phyloP scores from a whole-genome alignment of 1,284 basidiomycete species.

The Cronartium quercuum region DNA sequence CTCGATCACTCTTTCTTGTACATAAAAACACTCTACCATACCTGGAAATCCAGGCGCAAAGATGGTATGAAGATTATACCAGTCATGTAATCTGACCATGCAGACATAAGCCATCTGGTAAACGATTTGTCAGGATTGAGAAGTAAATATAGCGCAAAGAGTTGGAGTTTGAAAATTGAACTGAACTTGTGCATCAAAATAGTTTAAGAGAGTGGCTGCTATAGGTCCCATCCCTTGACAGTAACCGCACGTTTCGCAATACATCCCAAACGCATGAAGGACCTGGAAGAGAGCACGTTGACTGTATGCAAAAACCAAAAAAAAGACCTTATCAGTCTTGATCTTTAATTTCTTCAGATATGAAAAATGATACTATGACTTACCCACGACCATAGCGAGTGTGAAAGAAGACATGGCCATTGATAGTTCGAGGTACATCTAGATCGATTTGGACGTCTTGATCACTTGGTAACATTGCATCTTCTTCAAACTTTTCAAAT shows the following conservation, averaged over 20 bases:
- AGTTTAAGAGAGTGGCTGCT: slow-evolving; percentile 86
- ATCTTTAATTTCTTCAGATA: background rate
- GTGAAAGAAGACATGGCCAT: slow-evolving; percentile 85
- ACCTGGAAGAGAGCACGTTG: slow-evolving; percentile 92
- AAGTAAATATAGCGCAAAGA: background rate
- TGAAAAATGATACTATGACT: slow-evolving; percentile 40
- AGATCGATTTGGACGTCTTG: slow-evolving; percentile 93
- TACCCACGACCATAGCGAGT: slow-evolving; percentile 92
- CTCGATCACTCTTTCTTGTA: slow-evolving; percentile 81
- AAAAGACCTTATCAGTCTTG: slow-evolving; percentile 4
- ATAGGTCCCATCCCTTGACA: slow-evolving; percentile 99
- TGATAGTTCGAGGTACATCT: slow-evolving; percentile 93
- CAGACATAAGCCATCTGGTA: slow-evolving; percentile 67
- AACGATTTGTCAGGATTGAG: slow-evolving; percentile 4
- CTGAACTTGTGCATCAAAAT: slow-evolving; percentile 71
- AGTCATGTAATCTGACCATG: slow-evolving; percentile 75
- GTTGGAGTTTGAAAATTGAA: background rate
- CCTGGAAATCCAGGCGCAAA: slow-evolving; percentile 95
- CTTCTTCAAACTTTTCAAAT: slow-evolving; percentile 53
- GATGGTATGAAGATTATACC: slow-evolving; percentile 80
- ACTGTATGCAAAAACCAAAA: slow-evolving; percentile 51
- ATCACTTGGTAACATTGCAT: slow-evolving; percentile 48
- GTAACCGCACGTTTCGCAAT: slow-evolving; percentile 83
- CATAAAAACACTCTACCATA: slow-evolving; percentile 83
- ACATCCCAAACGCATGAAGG: slow-evolving; percentile 80